Percentiles rank a stretch among this genome's conserved stretches.
These are phyloP conservation scores for Gastrodia elata DNA, from an alignment of 106 monocot genomes.

Conservation along the genomic window DNA sequence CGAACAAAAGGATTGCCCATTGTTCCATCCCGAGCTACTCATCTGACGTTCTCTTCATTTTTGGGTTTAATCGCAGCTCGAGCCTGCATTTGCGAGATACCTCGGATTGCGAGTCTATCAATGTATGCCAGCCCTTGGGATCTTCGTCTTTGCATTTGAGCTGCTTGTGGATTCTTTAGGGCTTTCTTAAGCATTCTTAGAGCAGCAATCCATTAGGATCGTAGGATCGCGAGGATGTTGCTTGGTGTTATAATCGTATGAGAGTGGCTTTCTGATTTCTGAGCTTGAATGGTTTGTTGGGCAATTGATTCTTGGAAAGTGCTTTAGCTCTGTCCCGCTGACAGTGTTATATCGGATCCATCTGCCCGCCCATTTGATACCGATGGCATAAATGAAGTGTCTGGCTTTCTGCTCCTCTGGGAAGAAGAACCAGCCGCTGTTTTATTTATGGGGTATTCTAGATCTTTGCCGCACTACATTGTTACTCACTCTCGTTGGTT, in stretches of 20 bases:
- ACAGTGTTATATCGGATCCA: background rate
- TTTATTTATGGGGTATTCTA: constrained; percentile 7
- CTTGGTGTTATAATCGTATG: background rate
- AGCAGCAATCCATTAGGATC: background rate
- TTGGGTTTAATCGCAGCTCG: background rate
- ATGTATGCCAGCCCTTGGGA: background rate
- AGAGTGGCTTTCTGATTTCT: background rate
- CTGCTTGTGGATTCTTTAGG: background rate
- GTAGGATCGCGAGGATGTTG: background rate
- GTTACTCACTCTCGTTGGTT: background rate
- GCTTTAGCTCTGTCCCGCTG: background rate
- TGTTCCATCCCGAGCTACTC: background rate
- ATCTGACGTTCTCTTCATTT: background rate
- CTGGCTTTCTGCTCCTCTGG: background rate
- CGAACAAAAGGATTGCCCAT: background rate
- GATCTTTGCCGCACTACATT: background rate
- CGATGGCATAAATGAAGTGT: constrained; percentile 1
- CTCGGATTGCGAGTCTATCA: background rate
- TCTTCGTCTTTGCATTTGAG: background rate
- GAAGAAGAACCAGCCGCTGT: background rate
- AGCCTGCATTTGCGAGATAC: background rate
- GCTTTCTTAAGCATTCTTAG: background rate
- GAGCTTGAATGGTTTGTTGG: background rate
- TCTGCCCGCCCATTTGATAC: background rate
- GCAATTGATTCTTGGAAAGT: background rate